Percentiles rank a stretch among this genome's conserved stretches.
Conservation (phyloP, 768 basidiomycete species). For the Amanita muscaria region DNA sequence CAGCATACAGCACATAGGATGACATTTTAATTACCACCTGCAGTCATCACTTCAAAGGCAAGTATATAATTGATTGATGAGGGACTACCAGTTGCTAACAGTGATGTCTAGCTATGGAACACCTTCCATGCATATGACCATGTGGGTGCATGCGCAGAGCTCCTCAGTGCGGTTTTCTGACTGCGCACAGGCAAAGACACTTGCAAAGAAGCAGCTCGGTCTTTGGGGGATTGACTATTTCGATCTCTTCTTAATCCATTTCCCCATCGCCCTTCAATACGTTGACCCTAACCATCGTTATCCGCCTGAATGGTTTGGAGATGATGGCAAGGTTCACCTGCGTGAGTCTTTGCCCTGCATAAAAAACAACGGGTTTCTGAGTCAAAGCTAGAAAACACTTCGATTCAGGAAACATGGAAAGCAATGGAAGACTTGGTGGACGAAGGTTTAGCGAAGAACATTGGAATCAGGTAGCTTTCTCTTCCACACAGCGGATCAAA, state of each 20-base stretch:
- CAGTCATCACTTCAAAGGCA: slow-evolving; percentile 81
- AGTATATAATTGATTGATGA: slow-evolving; percentile 8
- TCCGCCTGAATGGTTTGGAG: slow-evolving; percentile 77
- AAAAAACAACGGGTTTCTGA: background rate
- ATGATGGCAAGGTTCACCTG: slow-evolving; percentile 60
- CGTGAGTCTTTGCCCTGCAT: slow-evolving; percentile 27
- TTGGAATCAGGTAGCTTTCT: slow-evolving; percentile 55
- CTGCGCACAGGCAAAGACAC: slow-evolving; percentile 37
- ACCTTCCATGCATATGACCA: slow-evolving; percentile 78
- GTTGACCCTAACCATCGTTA: slow-evolving; percentile 70
- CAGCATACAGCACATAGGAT: background rate
- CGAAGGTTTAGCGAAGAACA: slow-evolving; percentile 62
- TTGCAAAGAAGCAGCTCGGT: slow-evolving; percentile 55
- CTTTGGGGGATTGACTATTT: slow-evolving; percentile 85
- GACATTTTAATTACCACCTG: background rate
- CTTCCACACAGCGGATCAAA: background rate
- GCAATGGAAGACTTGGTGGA: slow-evolving; percentile 78
- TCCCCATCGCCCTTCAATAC: slow-evolving; percentile 76
- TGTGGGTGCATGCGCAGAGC: slow-evolving; percentile 32
- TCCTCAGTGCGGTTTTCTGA: background rate
- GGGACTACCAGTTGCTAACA: background rate
- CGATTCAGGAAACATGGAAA: slow-evolving; percentile 76
- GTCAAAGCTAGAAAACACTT: slow-evolving; percentile 41
- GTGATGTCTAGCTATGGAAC: slow-evolving; percentile 62
- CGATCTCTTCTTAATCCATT: slow-evolving; percentile 76